Base-by-base conservation (phyloP, 2,329 filamentous ascomycete genomes). In the Aspergillus felis region DNA sequence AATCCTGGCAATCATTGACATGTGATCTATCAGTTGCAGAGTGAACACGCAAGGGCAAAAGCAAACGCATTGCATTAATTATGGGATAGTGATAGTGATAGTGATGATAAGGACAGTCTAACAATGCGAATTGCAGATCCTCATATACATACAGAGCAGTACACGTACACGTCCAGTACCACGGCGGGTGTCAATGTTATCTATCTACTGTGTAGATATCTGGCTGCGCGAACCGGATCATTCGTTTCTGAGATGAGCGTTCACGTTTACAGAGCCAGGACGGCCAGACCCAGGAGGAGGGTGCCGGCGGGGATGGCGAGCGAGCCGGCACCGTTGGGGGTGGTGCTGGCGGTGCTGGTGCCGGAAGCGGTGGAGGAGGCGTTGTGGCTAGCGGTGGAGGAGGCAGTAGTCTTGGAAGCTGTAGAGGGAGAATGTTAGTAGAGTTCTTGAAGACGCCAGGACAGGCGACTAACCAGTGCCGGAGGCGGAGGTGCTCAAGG, bases 261-360 rank as follows among this genome's bases (percentile, higher is more conserved):
- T 64, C 55, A 72, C 51, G 32, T 51, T 64, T 56, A 72, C 44
- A 72, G 57, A 14, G 60, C 58, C 24, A 70, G 54, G 8, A 66
- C 67, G 9, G 65, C 58, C 7, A 71, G 57, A 32, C 67, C 64
- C 42, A 72, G 38, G 51, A 71, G 57, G 29, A 72, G 54, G 24
- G 68, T 63, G n/a, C 70, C 68, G 27, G 61, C 64, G n/a, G 70
- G 66, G 17, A 67, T 63, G 35, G 64, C 54, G n/a, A 71, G 53
- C 6, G 62, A 29, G 17, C 64, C 64, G 44, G 58, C 61, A 12
- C 57, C 54, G 42, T 54, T 50, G 38, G 54, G 28, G 50, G 20
- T 47, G 20, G 29, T 24, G 24, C 10, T 48, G 14, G 50, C 1
- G 10, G 22, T 41, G 22, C 48, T 57, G 22, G 61, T 64, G 32